Percentiles rank a stretch among this genome's conserved stretches.
phyloP scores from a whole-genome alignment of 805 yeast species.

The Debaryomyces maramus region DNA sequence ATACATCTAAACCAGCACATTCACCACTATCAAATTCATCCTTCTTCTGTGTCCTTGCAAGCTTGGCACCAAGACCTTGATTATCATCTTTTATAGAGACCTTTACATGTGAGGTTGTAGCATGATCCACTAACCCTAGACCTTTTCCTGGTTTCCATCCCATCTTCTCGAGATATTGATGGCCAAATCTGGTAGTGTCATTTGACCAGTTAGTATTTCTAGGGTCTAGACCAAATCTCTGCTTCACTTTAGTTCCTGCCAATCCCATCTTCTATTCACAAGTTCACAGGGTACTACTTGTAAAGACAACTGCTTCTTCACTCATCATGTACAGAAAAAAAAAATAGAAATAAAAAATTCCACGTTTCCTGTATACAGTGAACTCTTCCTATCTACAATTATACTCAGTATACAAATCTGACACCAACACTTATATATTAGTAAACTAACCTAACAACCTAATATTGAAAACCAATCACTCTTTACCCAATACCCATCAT shows the following conservation, averaged over 20 bases:
- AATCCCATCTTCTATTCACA: slow-evolving; percentile 62
- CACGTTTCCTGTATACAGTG: too few relatives aligned
- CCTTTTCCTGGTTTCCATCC: slow-evolving; percentile 97
- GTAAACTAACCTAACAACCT: slow-evolving; percentile 21
- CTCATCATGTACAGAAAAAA: slow-evolving; percentile 2
- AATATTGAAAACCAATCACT: slow-evolving; percentile 47
- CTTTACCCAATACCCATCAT: slow-evolving; percentile 44
- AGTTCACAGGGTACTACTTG: too few relatives aligned
- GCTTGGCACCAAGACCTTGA: slow-evolving; percentile 85
- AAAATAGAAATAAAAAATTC: slow-evolving; percentile 4
- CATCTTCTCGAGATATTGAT: slow-evolving; percentile 70
- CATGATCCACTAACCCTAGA: slow-evolving; percentile 66
- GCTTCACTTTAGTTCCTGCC: slow-evolving; percentile 78
- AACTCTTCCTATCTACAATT: too few relatives aligned
- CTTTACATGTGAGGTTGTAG: slow-evolving; percentile 79
- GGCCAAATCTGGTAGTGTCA: slow-evolving; percentile 82
- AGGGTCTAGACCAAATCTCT: slow-evolving; percentile 88
- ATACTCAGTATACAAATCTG: too few relatives aligned
- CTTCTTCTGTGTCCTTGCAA: slow-evolving; percentile 54
- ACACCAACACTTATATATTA: too few relatives aligned
- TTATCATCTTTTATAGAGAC: slow-evolving; percentile 81
- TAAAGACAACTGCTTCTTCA: too few relatives aligned
- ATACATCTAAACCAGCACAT: slow-evolving; percentile 88
- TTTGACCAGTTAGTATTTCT: slow-evolving; percentile 94
- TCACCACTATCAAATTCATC: slow-evolving; percentile 80